Conservation (phyloP, 352 stramenopile genomes). For the Phytophthora litchii region DNA sequence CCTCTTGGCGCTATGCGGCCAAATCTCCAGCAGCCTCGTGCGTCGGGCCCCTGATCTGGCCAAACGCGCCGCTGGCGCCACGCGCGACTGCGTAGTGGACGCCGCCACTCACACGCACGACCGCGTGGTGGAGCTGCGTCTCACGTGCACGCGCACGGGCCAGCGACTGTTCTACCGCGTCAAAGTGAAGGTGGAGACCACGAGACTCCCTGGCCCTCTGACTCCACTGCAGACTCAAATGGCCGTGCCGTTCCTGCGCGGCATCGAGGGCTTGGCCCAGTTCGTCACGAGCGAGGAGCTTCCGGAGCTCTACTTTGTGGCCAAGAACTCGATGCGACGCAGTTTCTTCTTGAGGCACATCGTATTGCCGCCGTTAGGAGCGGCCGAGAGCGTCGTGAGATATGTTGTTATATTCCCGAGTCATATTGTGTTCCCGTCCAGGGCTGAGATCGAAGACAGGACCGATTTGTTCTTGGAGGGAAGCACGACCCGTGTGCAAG, state of each 20-base stretch:
- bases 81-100: constrained; percentile 70
- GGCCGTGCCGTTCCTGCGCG: constrained; percentile 67
- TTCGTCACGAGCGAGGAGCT: constrained; percentile 87
- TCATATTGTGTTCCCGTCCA: constrained; percentile 78
- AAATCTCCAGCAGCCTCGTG: constrained; percentile 79
- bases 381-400: constrained; percentile 64
- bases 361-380: constrained; percentile 70
- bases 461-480: constrained; percentile 80
- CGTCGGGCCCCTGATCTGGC: constrained; percentile 77
- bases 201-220: constrained; percentile 51
- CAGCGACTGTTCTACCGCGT: constrained; percentile 74
- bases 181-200: constrained; percentile 60
- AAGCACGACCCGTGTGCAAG: constrained; percentile 73
- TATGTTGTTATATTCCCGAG: constrained; percentile 83
- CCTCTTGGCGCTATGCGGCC: constrained; percentile 60
- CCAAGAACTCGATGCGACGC: constrained; percentile 76
- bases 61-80: constrained; percentile 69
- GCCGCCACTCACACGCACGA: constrained; percentile 55
- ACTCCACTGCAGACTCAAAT: constrained; percentile 61
- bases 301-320: constrained; percentile 85
- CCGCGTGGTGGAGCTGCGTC: constrained; percentile 58
- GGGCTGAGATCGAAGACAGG: constrained; percentile 76
- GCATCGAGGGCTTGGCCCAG: constrained; percentile 71
- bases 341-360: constrained; percentile 71
- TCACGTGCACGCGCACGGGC: constrained; percentile 63